Percentiles rank a stretch among this genome's conserved stretches.
phyloP scores from a whole-genome alignment of 2,329 filamentous ascomycete genomes.

The Fusarium sp. region DNA sequence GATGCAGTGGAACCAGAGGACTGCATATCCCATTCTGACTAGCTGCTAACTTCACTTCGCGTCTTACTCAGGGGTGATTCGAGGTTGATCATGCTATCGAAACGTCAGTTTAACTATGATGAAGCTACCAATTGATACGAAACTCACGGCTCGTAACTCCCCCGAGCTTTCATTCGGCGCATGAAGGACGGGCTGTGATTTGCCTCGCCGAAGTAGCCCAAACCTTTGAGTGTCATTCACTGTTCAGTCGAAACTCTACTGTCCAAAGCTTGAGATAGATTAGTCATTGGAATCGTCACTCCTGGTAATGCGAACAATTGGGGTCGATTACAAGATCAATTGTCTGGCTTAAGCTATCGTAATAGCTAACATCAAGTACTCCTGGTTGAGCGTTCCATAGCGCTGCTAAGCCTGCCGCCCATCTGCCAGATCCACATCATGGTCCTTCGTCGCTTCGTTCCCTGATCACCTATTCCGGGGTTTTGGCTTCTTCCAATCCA shows the following conservation, averaged over 20 bases:
- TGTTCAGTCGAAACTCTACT: background rate
- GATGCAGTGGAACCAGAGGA: background rate
- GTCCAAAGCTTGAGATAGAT: background rate
- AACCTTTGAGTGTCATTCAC: background rate
- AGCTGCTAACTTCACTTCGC: background rate
- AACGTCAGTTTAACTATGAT: background rate
- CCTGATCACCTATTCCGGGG: background rate
- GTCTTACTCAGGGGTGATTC: background rate
- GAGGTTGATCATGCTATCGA: too few relatives aligned
- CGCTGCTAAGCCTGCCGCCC: background rate
- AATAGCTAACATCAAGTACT: background rate
- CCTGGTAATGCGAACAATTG: too few relatives aligned
- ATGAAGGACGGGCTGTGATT: background rate
- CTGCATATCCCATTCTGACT: background rate
- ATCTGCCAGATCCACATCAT: background rate
- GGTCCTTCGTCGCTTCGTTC: too few relatives aligned
- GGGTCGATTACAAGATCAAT: background rate
- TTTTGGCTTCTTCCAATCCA: background rate
- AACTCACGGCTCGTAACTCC: background rate
- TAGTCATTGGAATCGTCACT: background rate
- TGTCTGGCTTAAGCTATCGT: background rate
- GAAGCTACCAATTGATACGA: background rate
- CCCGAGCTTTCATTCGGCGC: background rate
- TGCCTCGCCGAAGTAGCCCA: accelerated
- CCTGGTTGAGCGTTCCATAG: too few relatives aligned